phyloP scores from a whole-genome alignment of 345 rosid species.

The Aquilaria malaccensis region DNA sequence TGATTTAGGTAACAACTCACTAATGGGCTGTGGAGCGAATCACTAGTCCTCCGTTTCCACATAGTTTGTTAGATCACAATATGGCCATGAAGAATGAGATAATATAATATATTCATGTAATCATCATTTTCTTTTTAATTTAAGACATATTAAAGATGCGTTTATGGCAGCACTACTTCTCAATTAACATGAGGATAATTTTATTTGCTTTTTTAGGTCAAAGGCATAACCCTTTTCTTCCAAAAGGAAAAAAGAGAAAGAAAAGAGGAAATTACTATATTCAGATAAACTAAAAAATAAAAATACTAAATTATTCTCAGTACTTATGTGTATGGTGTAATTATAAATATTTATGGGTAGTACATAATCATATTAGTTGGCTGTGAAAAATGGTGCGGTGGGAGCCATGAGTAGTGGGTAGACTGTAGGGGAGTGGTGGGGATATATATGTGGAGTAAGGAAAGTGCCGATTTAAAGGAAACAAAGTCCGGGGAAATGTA shows the following conservation, averaged over 20 bases:
- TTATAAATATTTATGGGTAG: too few relatives aligned
- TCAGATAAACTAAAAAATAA: too few relatives aligned
- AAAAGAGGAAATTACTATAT: too few relatives aligned
- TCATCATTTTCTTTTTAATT: neutral
- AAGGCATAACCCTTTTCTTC: too few relatives aligned
- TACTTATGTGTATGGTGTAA: too few relatives aligned
- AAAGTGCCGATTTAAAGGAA: constrained; percentile 22
- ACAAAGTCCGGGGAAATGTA: constrained; percentile 22
- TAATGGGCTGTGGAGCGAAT: constrained; percentile 12
- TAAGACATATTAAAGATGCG: neutral
- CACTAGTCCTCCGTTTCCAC: constrained; percentile 18
- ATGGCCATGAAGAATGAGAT: constrained; percentile 22
- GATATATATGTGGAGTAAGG: constrained; percentile 13
- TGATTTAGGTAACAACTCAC: constrained; percentile 18
- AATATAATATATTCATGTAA: constrained; percentile 2
- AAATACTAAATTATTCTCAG: too few relatives aligned
- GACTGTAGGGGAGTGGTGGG: constrained; percentile 23
- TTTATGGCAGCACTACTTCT: neutral
- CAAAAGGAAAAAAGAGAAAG: too few relatives aligned
- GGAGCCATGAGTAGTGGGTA: constrained; percentile 27
- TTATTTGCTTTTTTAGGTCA: too few relatives aligned
- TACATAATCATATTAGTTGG: neutral
- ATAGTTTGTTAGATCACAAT: constrained; percentile 24
- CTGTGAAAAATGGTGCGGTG: constrained; percentile 21
- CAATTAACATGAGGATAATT: too few relatives aligned